Conservation (phyloP, 2,329 filamentous ascomycete species). For the Aureobasidium pullulans region DNA sequence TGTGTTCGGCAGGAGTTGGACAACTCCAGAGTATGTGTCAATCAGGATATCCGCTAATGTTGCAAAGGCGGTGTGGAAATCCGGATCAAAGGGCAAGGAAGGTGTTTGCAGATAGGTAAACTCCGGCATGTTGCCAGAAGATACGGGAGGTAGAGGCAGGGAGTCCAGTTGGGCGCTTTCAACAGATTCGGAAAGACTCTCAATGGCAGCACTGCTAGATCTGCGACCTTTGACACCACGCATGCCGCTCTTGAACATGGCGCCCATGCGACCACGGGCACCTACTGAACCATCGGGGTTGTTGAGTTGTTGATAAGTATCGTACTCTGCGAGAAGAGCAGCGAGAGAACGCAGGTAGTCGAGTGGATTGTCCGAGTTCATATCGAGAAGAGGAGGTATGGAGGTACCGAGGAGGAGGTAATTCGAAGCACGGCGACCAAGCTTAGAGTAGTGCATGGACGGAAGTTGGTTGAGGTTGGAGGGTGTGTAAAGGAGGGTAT, state of each 20-base stretch:
- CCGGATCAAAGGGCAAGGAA: constrained; percentile 85
- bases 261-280: constrained; percentile 62
- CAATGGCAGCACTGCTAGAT: constrained; percentile 53
- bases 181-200: constrained; percentile 44
- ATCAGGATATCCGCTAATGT: constrained; percentile 93
- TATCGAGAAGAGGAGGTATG: constrained; percentile 79
- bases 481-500: constrained; percentile 86
- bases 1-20: constrained; percentile 67
- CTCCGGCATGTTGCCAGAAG: constrained; percentile 67
- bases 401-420: constrained; percentile 89
- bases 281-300: constrained; percentile 62
- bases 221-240: constrained; percentile 35
- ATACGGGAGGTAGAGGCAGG: constrained; percentile 20
- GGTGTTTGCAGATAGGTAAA: constrained; percentile 89
- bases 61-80: constrained; percentile 94
- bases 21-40: constrained; percentile 77
- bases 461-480: constrained; percentile 72
- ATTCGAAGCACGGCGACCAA: constrained; percentile 85
- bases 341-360: constrained; percentile 87
- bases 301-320: constrained; percentile 81
- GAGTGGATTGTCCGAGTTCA: constrained; percentile 68
- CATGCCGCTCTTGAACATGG: constrained; percentile 44
- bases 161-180: constrained; percentile 15
- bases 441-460: constrained; percentile 75
- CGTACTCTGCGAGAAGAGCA: constrained; percentile 81